A percentile compares a stretch with the other conserved stretches of the same genome.
phyloP scores from a whole-genome alignment of 257 asterid species.

The Schizonepeta tenuifolia region DNA sequence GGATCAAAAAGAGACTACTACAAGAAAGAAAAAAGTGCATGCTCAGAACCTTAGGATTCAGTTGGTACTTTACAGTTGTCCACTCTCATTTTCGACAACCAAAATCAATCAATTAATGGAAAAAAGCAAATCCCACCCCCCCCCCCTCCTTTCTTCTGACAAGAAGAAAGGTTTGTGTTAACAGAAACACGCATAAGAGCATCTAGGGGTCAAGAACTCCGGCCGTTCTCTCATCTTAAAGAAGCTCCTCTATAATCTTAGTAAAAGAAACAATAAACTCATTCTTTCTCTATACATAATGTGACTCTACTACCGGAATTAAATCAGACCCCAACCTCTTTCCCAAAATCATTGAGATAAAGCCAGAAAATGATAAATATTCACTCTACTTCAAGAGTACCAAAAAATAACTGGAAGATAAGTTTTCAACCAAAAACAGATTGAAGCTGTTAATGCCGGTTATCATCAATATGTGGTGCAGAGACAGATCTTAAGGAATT shows the following conservation, averaged over 20 bases:
- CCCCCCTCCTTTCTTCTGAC: neutral
- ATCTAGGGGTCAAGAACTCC: neutral
- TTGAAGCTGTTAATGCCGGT: neutral
- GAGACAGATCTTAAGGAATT: conserved; percentile 19
- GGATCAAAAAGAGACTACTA: neutral
- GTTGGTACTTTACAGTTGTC: neutral
- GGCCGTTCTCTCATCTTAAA: neutral
- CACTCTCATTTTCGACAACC: neutral
- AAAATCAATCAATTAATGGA: too few species aligned
- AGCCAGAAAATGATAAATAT: neutral
- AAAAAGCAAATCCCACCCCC: too few species aligned
- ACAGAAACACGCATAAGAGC: neutral
- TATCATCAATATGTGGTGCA: neutral
- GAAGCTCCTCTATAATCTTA: neutral
- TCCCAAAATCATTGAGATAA: neutral
- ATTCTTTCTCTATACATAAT: neutral
- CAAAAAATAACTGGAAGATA: neutral
- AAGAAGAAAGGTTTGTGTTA: neutral
- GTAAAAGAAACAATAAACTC: neutral
- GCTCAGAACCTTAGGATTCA: neutral
- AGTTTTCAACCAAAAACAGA: conserved; percentile 2
- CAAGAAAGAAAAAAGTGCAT: conserved; percentile 12
- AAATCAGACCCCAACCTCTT: neutral
- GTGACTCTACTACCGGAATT: neutral
- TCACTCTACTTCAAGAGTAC: neutral